Evolutionary conservation across 2,329 filamentous ascomycete genomes (phyloP).

Genomic region (Penicillium sp.): DNA sequence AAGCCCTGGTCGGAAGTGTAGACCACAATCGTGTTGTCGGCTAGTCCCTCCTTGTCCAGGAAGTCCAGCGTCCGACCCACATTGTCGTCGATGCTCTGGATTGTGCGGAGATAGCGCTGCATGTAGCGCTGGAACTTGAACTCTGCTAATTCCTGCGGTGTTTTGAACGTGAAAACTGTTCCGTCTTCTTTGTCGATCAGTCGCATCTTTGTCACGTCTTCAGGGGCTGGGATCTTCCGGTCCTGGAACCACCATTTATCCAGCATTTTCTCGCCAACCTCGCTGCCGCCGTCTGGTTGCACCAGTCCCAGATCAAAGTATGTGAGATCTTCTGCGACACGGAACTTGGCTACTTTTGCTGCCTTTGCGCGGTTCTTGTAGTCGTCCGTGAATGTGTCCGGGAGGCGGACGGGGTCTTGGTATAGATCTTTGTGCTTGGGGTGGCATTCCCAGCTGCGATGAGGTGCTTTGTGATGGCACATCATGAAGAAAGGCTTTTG

Average conservation of each 20-base stretch:
- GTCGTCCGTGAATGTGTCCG: conserved; percentile 57
- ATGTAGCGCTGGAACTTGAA: conserved; percentile 62
- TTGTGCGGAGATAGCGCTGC: conserved; percentile 57
- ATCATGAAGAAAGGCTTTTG: conserved; percentile 55
- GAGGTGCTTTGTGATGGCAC: conserved; percentile 60
- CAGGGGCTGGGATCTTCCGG: conserved; percentile 44
- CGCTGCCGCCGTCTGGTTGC: conserved; percentile 53
- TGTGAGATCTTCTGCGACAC: conserved; percentile 53
- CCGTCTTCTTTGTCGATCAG: conserved; percentile 53
- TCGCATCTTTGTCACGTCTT: conserved; percentile 32
- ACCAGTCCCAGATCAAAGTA: conserved; percentile 55
- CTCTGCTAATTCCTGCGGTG: conserved; percentile 46
- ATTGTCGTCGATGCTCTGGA: conserved; percentile 57
- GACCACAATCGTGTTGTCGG: conserved; percentile 54
- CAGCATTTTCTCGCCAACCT: conserved; percentile 39
- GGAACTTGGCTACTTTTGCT: conserved; percentile 55
- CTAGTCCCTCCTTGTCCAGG: conserved; percentile 46
- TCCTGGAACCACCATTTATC: conserved; percentile 27
- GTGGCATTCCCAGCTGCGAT: conserved; percentile 56
- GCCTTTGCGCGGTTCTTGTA: conserved; percentile 57
- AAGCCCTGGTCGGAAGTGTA: conserved; percentile 60
- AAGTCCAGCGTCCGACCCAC: conserved; percentile 53
- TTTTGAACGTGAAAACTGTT: conserved; percentile 50
- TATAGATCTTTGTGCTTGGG: conserved; percentile 54
- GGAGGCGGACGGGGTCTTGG: conserved; percentile 48